Evolutionary conservation across 371 early-diverging fungal genomes (phyloP).

Genomic region (Fennellomyces sp.): DNA sequence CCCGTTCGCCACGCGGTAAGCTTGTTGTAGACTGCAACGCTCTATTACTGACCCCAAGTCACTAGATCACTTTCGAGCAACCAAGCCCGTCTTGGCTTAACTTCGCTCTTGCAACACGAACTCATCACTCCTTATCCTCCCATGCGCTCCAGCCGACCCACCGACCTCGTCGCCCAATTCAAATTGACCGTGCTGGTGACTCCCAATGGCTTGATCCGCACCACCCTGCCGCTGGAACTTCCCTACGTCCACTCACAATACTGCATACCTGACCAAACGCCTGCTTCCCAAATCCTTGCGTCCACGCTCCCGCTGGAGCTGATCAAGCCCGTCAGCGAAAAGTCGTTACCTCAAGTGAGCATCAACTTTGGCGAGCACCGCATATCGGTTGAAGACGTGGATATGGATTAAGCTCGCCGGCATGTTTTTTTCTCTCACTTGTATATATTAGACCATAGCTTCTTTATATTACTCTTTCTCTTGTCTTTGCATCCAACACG

Average conservation of each 20-base stretch:
- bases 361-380: slow-evolving; percentile 44
- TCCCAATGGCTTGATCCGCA: slow-evolving; percentile 73
- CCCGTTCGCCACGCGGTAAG: slow-evolving; percentile 78
- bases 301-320: not conserved
- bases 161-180: slow-evolving; percentile 82
- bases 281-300: slow-evolving; percentile 37
- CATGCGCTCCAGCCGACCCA: slow-evolving; percentile 63
- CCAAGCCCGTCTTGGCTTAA: slow-evolving; percentile 85
- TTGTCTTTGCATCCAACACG: not conserved
- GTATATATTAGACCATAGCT: not conserved
- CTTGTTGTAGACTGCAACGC: not conserved
- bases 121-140: slow-evolving; percentile 78
- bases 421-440: not conserved
- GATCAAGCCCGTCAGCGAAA: slow-evolving; percentile 9
- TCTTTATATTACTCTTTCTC: not conserved
- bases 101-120: slow-evolving; percentile 76
- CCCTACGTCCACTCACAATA: slow-evolving; percentile 80
- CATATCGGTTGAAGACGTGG: slow-evolving; percentile 37
- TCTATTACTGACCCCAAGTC: not conserved
- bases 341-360: slow-evolving; percentile 13
- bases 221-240: slow-evolving; percentile 60
- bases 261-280: slow-evolving; percentile 53
- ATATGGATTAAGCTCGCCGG: slow-evolving; percentile 25
- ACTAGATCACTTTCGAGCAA: slow-evolving; percentile 70
- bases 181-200: slow-evolving; percentile 85